phyloP scores from a whole-genome alignment of 306 rosid species.

The Gleditsia sinensis region DNA sequence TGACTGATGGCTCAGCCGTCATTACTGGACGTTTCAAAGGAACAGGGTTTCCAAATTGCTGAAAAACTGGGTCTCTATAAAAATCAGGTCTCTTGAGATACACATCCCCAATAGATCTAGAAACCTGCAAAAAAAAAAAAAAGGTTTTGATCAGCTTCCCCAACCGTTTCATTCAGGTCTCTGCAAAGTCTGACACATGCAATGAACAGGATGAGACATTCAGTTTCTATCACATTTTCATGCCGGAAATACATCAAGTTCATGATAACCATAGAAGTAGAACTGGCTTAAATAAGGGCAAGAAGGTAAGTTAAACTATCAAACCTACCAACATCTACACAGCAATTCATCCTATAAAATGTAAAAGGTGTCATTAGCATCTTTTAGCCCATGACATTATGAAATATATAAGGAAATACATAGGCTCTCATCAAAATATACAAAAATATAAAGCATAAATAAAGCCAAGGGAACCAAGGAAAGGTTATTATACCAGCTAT shows the following conservation, averaged over 20 bases:
- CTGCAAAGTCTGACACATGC: background rate
- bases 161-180: background rate
- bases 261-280: background rate
- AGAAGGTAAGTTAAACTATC: background rate
- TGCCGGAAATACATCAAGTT: constrained; percentile 8
- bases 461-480: background rate
- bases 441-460: background rate
- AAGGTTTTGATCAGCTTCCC: constrained; percentile 13
- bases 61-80: constrained; percentile 70
- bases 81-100: constrained; percentile 89
- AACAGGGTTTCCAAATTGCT: constrained; percentile 67
- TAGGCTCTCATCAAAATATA: background rate
- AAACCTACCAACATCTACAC: constrained; percentile 1
- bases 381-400: background rate
- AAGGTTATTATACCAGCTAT: background rate
- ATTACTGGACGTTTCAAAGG: constrained; percentile 84
- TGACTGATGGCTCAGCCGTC: constrained; percentile 91
- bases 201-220: background rate
- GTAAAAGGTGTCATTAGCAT: background rate
- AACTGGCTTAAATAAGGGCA: background rate
- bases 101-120: constrained; percentile 92
- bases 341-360: background rate
- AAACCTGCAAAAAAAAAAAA: constrained; percentile 61
- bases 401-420: background rate
- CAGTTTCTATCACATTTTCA: background rate